Percentiles rank a stretch among this genome's conserved stretches.
phyloP scores from a whole-genome alignment of 176 grass and related monocot genomes.

The Aegilops umbellulata region DNA sequence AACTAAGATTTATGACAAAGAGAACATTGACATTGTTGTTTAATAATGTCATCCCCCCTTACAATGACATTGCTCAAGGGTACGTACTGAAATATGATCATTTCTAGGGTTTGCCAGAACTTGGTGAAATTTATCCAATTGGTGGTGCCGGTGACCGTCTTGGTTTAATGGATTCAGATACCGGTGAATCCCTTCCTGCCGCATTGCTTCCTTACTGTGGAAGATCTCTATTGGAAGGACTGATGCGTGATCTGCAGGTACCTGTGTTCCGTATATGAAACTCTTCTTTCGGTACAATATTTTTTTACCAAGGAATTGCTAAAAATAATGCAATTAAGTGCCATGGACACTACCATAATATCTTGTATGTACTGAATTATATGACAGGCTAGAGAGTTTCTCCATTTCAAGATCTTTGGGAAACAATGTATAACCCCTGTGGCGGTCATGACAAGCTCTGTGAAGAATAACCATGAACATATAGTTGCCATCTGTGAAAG shows the following conservation, averaged over 20 bases:
- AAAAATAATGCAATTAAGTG: background rate
- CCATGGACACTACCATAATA: background rate
- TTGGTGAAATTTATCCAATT: slow-evolving; percentile 98
- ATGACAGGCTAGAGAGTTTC: slow-evolving; percentile 85
- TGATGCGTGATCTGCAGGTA: slow-evolving; percentile 97
- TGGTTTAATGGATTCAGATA: slow-evolving; percentile 70
- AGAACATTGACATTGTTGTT: background rate
- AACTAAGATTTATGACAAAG: slow-evolving; percentile 7
- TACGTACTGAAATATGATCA: slow-evolving; percentile 40
- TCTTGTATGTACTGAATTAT: background rate
- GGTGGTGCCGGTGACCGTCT: slow-evolving; percentile 97
- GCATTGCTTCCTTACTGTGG: slow-evolving; percentile 94
- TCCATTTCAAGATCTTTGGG: slow-evolving; percentile 90
- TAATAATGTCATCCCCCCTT: background rate
- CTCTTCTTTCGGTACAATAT: background rate
- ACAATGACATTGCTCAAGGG: background rate
- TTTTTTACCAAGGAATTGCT: background rate
- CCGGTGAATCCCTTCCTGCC: slow-evolving; percentile 91
- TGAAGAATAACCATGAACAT: slow-evolving; percentile 94
- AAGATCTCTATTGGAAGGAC: slow-evolving; percentile 75
- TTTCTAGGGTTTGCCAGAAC: slow-evolving; percentile 95
- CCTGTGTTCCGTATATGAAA: background rate
- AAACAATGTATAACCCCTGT: slow-evolving; percentile 91
- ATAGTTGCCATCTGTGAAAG: slow-evolving; percentile 78
- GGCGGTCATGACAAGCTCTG: slow-evolving; percentile 98